Base-by-base conservation (phyloP, 2,329 filamentous ascomycete genomes). In the Microdochium paspali region DNA sequence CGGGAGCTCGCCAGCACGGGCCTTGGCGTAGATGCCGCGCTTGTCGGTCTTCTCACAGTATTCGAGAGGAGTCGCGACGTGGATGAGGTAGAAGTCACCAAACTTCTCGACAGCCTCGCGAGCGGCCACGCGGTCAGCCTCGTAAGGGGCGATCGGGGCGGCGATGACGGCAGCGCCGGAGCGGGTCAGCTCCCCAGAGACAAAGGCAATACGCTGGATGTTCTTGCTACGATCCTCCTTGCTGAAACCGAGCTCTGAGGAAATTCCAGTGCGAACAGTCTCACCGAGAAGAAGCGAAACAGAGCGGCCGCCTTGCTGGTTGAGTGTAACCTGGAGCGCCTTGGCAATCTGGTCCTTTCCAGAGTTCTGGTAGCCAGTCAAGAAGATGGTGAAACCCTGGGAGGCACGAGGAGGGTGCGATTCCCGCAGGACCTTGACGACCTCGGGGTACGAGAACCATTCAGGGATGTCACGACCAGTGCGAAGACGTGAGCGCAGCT, bases 391-490 rank as follows among this genome's bases (percentile, higher is more conserved):
- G 80, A 98, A 98, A 54, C 93, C 93, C 76, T 98, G 94, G 63
- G 85, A 80, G 59, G 81, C 84, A 56, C 93, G 87, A 46, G 94
- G 82, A 45, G 91, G 93, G 76, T 97, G 93, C 58, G 91, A 95
- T 74, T 98, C 90, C 61, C 93, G 85, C 52, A 98, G 85, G 45
- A 97, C 93, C 69, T 83, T 84, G 71, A 98, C 93, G 58, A 98
- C 93, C 74, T 98, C 93, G 53, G 93, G 91, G 77, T 98, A 98
- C 26, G 93, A 97, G 80, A 98, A 98, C 93, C 93, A 98, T 70
- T 94, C 90, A 58, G 93, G 93, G 59, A 98, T 98, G 58, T 95
- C 89, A 60, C 87, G 87, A 58, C 93, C 93, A 51, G 86, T 94
- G 61, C 86, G 84, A 54, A 98, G 84, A 60, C 93, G 87, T 62